phyloP scores from a whole-genome alignment of 129 eudicot genomes.

The Helianthus tuberosus region DNA sequence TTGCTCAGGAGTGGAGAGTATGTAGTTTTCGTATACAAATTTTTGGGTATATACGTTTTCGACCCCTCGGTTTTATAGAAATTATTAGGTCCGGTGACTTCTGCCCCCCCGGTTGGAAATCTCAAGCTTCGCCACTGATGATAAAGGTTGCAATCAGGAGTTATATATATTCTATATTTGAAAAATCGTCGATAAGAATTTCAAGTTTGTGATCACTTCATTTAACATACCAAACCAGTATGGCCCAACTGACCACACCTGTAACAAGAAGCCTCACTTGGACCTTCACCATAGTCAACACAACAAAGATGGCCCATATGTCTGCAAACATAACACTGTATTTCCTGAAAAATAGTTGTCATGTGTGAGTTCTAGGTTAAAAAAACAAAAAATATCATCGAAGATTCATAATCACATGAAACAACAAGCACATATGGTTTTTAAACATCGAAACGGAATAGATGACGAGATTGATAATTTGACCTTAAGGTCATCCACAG shows the following conservation, averaged over 20 bases:
- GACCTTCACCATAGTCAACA: conserved; percentile 47
- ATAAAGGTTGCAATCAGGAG: background rate
- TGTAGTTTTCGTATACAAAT: too few relatives aligned
- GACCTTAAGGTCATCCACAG: conserved; percentile 82
- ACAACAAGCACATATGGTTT: background rate
- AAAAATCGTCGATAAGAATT: background rate
- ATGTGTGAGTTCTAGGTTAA: background rate
- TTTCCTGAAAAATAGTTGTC: conserved; percentile 57
- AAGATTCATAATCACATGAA: background rate
- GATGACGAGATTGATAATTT: background rate
- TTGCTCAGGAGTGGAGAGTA: too few relatives aligned
- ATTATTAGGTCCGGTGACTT: too few relatives aligned
- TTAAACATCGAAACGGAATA: background rate
- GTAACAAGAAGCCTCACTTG: conserved; percentile 72
- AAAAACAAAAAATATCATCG: background rate
- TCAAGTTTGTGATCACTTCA: background rate
- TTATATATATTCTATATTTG: background rate
- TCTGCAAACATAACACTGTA: conserved; percentile 83
- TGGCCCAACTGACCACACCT: conserved; percentile 94
- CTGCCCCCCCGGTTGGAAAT: too few relatives aligned
- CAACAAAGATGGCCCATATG: conserved; percentile 90
- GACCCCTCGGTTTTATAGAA: too few relatives aligned
- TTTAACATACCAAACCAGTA: conserved; percentile 65
- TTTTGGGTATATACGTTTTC: too few relatives aligned
- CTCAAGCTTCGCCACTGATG: too few relatives aligned